Evolutionary conservation across 331 rosid species (phyloP).

Genomic region (Pyracantha coccinea): DNA sequence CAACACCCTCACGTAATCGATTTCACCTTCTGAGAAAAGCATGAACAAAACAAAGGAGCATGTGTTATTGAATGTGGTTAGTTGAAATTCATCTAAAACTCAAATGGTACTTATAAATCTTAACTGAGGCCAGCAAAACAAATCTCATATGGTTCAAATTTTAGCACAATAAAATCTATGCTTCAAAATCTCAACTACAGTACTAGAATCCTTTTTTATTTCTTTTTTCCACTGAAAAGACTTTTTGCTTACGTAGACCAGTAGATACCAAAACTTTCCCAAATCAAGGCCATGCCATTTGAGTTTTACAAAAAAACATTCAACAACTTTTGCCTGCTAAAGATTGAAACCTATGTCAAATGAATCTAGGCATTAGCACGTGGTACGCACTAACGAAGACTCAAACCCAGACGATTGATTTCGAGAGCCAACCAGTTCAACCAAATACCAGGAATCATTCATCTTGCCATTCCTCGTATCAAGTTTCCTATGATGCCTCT

Average conservation of each 20-base stretch:
- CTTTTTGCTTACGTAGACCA: background rate
- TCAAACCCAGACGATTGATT: background rate
- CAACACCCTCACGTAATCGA: conserved; percentile 85
- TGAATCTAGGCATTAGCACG: background rate
- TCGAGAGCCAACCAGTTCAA: background rate
- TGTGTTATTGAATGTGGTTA: background rate
- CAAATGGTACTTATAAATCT: background rate
- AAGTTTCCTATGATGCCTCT: background rate
- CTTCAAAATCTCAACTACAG: background rate
- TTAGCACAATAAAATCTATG: background rate
- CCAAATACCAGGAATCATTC: background rate
- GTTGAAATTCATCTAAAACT: background rate
- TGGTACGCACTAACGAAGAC: background rate
- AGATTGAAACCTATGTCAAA: background rate
- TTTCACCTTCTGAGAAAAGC: conserved; percentile 55
- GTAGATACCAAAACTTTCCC: background rate
- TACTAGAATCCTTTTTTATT: background rate
- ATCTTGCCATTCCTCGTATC: background rate
- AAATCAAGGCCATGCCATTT: background rate
- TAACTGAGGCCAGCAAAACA: background rate
- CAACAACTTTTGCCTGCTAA: background rate
- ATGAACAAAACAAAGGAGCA: background rate
- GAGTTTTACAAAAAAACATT: background rate
- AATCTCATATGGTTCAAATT: background rate
- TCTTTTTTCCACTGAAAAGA: background rate